These are phyloP conservation scores for Porcisia hertigi DNA, from an alignment of 208 protist species.

Conservation along the genomic window DNA sequence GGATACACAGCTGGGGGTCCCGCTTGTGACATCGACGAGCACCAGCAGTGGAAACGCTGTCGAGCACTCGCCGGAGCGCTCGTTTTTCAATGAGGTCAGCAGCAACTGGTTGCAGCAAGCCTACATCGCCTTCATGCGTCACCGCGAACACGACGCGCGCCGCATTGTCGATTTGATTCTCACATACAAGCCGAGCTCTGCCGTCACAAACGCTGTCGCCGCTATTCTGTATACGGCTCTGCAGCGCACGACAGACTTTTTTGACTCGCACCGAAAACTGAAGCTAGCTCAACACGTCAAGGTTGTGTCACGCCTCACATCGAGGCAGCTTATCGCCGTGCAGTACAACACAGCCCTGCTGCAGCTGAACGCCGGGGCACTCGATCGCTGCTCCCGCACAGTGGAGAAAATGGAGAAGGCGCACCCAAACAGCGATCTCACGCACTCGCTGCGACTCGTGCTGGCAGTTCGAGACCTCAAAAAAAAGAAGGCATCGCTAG, in stretches of 20 bases:
- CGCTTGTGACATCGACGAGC: constrained; percentile 6
- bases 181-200: constrained; percentile 53
- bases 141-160: constrained; percentile 53
- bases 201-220: constrained; percentile 64
- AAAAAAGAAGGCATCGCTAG: constrained; percentile 38
- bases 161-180: constrained; percentile 58
- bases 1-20: constrained; percentile 31
- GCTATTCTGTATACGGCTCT: constrained; percentile 76
- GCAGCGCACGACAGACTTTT: constrained; percentile 58
- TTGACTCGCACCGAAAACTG: constrained; percentile 71
- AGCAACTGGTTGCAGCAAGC: constrained; percentile 85
- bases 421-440: constrained; percentile 64
- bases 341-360: constrained; percentile 88
- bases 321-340: constrained; percentile 66
- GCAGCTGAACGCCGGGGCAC: constrained; percentile 57
- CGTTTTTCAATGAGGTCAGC: constrained; percentile 79
- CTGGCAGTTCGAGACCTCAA: constrained; percentile 64
- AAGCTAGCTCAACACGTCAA: constrained; percentile 65
- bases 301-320: constrained; percentile 56
- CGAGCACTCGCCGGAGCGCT: constrained; percentile 44
- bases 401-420: constrained; percentile 70
- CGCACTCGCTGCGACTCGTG: constrained; percentile 65
- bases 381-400: constrained; percentile 54
- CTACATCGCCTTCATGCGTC: constrained; percentile 53
- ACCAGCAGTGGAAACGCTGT: not conserved